Evolutionary conservation across 768 basidiomycete species (phyloP).

Genomic region (Naganishia onofrii): DNA sequence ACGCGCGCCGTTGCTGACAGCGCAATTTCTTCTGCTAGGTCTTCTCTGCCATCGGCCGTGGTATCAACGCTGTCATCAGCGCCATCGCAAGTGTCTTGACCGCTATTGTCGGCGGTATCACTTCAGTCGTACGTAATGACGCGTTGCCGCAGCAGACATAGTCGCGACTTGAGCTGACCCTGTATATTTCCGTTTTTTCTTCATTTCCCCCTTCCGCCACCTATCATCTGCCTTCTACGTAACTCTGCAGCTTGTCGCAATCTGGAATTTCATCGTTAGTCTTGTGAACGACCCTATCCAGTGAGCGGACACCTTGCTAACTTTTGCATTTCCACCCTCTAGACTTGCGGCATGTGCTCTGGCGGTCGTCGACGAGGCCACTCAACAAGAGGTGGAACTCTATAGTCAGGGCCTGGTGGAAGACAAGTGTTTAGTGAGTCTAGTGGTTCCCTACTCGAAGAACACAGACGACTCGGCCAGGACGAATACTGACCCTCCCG

Average conservation of each 20-base stretch:
- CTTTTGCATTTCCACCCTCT: conserved; percentile 18
- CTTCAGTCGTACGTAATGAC: too few species aligned
- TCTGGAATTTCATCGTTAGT: neutral
- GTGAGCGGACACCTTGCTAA: too few species aligned
- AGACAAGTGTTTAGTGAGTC: conserved; percentile 21
- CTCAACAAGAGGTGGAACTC: conserved; percentile 1
- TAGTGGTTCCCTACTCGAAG: neutral
- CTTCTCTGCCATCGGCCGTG: conserved; percentile 21
- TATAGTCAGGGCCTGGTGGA: conserved; percentile 24
- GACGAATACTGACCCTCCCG: too few species aligned
- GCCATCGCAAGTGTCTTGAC: conserved; percentile 20
- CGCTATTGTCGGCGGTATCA: conserved; percentile 23
- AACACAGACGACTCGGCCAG: too few species aligned
- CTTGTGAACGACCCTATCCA: too few species aligned
- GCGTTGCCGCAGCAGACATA: too few species aligned
- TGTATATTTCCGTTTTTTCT: too few species aligned
- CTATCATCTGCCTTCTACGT: too few species aligned
- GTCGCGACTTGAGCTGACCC: too few species aligned
- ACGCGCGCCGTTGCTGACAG: neutral
- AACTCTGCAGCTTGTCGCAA: conserved; percentile 22
- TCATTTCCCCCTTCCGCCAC: too few species aligned
- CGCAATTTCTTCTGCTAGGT: neutral
- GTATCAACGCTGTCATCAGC: conserved; percentile 21
- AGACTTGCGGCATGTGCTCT: conserved; percentile 27
- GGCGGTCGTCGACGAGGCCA: conserved; percentile 24